Base-by-base conservation (phyloP, 148 eudicot species). In the Pouteria glomerata region DNA sequence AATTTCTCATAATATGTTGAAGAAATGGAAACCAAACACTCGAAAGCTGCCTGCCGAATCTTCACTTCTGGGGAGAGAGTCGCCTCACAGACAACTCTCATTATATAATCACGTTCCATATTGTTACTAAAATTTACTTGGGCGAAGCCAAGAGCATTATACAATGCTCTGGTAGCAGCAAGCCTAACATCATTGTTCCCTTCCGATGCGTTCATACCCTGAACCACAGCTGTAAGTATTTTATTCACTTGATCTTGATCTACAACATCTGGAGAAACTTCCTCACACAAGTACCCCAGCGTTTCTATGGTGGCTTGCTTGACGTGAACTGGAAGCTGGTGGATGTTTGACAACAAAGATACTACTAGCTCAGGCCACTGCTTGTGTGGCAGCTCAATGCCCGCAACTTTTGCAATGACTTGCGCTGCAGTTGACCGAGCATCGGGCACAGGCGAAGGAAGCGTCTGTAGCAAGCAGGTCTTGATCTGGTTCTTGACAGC, bases 391-490 rank as follows among this genome's bases (percentile, higher is more conserved):
- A 90, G 66, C 75, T 90, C 92, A 78, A 90, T 90, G 52, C 92
- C 90, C 0, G 96, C 96, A 65, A 90, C 86, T 81, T 88, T 90
- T 21, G 96, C 96, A 82, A 90, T 73, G 53, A 90, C 96, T 73
- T 93, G 98, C 48, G 98, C 91, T 34, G 98, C 97, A 70, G 97
- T 93, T 48, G 98, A 91, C 35, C 93, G 85, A 57, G 97, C 98
- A 70, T 94, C 98, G 52, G 87, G 76, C 12, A 82, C 90, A 66
- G 73, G 87, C 30, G 98, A 94, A 39, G 96, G 71, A 31, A 91
- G 81, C 58, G 98, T 86, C 85, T 94, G 96, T 47, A 94, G 79
- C 85, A 94, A 84, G 76, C 82, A 89, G 27, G 90, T 63, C 85
- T 87, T 91, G 21, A 93, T 91, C 81, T 93, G 98, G 69, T 51